Conservation (phyloP, 495 filamentous ascomycete species). For the Hypomontagnella submonticulosa region DNA sequence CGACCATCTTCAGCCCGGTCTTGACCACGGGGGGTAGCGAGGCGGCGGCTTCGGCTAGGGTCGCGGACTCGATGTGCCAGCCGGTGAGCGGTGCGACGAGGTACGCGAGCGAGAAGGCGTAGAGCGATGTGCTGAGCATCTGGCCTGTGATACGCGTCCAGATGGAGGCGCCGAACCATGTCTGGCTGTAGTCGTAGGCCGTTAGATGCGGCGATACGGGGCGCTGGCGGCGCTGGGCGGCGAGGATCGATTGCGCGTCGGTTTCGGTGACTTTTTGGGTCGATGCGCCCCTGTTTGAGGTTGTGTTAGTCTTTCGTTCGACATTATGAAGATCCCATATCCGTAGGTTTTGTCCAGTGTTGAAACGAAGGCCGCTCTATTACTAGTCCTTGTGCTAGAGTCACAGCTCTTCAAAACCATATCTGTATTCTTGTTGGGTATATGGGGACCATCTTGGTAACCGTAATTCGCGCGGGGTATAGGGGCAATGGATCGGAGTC, state of each 20-base stretch:
- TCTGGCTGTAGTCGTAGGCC: conserved; percentile 91
- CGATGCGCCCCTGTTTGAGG: conserved; percentile 59
- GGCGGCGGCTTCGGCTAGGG: conserved; percentile 80
- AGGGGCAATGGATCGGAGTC: background rate
- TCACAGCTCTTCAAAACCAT: too few species aligned
- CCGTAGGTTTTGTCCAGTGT: too few species aligned
- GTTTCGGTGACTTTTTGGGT: conserved; percentile 67
- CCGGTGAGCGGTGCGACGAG: conserved; percentile 82
- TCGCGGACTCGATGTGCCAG: conserved; percentile 84
- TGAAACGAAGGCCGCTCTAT: too few species aligned
- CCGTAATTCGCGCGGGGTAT: background rate
- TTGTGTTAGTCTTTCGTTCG: conserved; percentile 1
- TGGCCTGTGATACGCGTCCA: conserved; percentile 86
- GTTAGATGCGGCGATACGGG: conserved; percentile 88
- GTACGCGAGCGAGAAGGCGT: conserved; percentile 86
- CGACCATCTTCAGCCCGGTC: conserved; percentile 73
- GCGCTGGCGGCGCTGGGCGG: conserved; percentile 82
- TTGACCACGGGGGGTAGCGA: conserved; percentile 75
- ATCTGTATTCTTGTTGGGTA: too few species aligned
- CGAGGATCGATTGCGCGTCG: conserved; percentile 78
- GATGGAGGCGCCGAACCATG: conserved; percentile 75
- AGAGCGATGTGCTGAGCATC: conserved; percentile 77
- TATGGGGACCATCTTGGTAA: too few species aligned
- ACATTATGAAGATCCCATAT: background rate
- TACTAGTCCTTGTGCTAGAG: too few species aligned